Conservation (phyloP, 495 filamentous ascomycete genomes). For the Aspergillus saccharolyticus region DNA sequence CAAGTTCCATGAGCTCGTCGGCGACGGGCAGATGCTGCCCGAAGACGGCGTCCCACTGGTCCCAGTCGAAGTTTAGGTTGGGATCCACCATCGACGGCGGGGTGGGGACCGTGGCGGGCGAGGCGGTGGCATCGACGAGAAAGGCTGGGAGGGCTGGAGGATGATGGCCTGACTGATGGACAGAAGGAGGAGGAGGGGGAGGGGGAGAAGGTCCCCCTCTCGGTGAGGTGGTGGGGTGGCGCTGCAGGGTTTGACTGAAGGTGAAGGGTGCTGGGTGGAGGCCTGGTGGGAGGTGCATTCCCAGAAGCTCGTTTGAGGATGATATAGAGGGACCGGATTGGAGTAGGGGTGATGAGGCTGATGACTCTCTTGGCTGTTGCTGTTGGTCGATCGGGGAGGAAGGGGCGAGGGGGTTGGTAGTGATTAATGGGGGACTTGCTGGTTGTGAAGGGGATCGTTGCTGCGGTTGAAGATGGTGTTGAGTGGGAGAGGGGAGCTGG, state of each 20-base stretch:
- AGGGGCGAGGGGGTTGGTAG: constrained; percentile 5
- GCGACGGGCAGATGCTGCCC: constrained; percentile 44
- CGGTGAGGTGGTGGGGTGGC: too few species aligned
- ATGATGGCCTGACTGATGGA: too few species aligned
- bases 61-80: constrained; percentile 46
- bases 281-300: not conserved
- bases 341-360: constrained; percentile 4
- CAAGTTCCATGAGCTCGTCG: constrained; percentile 43
- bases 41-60: constrained; percentile 49
- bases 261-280: constrained; percentile 4
- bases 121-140: constrained; percentile 23
- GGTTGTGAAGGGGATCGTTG: not conserved
- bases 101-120: constrained; percentile 28
- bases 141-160: constrained; percentile 9
- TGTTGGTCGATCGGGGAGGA: constrained; percentile 18
- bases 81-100: constrained; percentile 44
- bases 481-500: constrained; percentile 17
- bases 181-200: too few species aligned
- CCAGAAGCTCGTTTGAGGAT: not conserved
- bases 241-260: constrained; percentile 8
- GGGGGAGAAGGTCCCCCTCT: too few species aligned
- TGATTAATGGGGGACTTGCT: not conserved
- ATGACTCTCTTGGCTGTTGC: not conserved
- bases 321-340: constrained; percentile 17
- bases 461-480: not conserved